Evolutionary conservation across 192 early-diverging fungal genomes (phyloP).

Genomic region (Umbelopsis sp.): DNA sequence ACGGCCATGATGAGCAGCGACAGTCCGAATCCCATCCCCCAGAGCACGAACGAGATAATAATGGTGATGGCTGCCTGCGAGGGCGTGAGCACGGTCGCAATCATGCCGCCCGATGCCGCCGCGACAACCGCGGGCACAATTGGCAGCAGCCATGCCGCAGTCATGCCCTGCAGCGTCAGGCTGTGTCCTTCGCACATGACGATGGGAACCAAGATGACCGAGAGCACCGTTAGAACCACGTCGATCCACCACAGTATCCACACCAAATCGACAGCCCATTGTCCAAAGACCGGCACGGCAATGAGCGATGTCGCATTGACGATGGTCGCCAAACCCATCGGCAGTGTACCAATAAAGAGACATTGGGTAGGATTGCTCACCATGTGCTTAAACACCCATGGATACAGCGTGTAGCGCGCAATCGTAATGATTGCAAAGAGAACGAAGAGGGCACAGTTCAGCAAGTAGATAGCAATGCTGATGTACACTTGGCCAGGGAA

Average conservation of each 20-base stretch:
- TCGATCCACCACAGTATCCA: constrained; percentile 48
- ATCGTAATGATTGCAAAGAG: constrained; percentile 32
- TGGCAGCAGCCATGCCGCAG: constrained; percentile 48
- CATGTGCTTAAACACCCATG: constrained; percentile 45
- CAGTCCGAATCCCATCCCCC: constrained; percentile 49
- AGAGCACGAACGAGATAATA: constrained; percentile 44
- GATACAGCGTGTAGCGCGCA: constrained; percentile 37
- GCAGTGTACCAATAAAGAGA: constrained; percentile 51
- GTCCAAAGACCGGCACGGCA: constrained; percentile 18
- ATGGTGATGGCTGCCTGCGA: constrained; percentile 31
- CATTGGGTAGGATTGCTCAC: constrained; percentile 48
- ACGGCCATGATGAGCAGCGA: constrained; percentile 44
- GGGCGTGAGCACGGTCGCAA: constrained; percentile 31
- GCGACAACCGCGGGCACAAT: constrained; percentile 53
- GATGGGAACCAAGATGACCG: constrained; percentile 42
- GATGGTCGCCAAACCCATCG: constrained; percentile 52
- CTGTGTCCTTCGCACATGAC: constrained; percentile 42
- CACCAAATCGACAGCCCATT: constrained; percentile 43
- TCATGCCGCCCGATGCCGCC: constrained; percentile 39
- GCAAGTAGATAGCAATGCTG: constrained; percentile 37
- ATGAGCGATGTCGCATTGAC: constrained; percentile 35
- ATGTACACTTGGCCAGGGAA: constrained; percentile 41
- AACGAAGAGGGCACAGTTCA: constrained; percentile 43
- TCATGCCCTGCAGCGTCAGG: constrained; percentile 44
- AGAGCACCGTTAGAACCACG: constrained; percentile 38